Conservation (phyloP, 441 rosid genomes). For the Gossypium gossypioides region DNA sequence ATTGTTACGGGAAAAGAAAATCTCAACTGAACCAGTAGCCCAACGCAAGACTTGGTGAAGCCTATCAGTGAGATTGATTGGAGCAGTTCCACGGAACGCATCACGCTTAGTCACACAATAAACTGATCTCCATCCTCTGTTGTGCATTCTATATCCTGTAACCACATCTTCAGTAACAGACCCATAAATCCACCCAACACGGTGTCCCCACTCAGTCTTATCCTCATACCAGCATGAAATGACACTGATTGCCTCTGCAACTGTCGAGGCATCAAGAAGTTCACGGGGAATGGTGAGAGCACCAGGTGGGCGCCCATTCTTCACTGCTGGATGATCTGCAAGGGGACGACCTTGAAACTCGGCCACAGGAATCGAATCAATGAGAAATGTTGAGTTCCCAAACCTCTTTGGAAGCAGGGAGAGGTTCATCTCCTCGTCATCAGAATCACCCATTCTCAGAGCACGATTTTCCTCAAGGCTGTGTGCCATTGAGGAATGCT, state of each 20-base stretch:
- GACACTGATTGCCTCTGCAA: slow-evolving; percentile 85
- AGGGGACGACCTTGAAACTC: slow-evolving; percentile 92
- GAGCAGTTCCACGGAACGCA: slow-evolving; percentile 86
- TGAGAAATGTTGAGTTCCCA: slow-evolving; percentile 70
- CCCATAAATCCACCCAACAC: slow-evolving; percentile 89
- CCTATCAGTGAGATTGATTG: slow-evolving; percentile 80
- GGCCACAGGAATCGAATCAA: slow-evolving; percentile 80
- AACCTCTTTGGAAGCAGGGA: slow-evolving; percentile 66
- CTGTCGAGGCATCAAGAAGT: slow-evolving; percentile 87
- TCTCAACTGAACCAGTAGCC: slow-evolving; percentile 94
- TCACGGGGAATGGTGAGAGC: slow-evolving; percentile 81
- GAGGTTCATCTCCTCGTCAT: slow-evolving; percentile 74
- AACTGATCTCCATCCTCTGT: slow-evolving; percentile 87
- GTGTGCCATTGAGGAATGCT: slow-evolving; percentile 38
- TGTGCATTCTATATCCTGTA: slow-evolving; percentile 88
- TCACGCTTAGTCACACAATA: slow-evolving; percentile 85
- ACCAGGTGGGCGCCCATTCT: slow-evolving; percentile 75
- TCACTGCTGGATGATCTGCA: slow-evolving; percentile 82
- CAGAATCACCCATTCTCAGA: slow-evolving; percentile 84
- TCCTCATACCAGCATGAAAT: slow-evolving; percentile 95
- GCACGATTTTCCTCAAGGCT: slow-evolving; percentile 67
- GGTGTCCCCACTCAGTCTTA: slow-evolving; percentile 82
- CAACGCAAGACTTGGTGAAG: slow-evolving; percentile 82
- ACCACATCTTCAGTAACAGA: slow-evolving; percentile 88
- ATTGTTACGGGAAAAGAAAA: slow-evolving; percentile 80